Percentiles rank a stretch among this genome's conserved stretches.
Evolutionary conservation across 202 grass and related monocot genomes (phyloP).

Genomic region (Digitaria exilis): DNA sequence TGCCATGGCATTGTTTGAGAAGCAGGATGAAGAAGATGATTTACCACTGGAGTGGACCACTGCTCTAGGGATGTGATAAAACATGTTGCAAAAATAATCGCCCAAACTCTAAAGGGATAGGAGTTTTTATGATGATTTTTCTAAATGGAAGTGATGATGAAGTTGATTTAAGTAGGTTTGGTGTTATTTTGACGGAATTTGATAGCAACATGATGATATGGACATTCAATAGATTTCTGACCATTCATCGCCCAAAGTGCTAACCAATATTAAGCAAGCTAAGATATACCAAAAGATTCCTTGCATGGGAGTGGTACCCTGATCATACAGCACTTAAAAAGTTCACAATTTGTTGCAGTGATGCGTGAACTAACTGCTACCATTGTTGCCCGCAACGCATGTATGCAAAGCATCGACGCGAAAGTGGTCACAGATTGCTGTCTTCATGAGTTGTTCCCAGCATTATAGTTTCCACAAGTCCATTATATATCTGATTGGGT

Average conservation of each 20-base stretch:
- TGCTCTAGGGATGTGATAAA: neutral
- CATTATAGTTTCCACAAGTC: neutral
- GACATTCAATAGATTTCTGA: neutral
- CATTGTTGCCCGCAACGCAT: neutral
- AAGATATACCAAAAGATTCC: neutral
- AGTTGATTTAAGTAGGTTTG: fast-evolving
- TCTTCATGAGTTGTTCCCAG: neutral
- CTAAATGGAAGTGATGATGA: neutral
- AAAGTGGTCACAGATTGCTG: too few relatives aligned
- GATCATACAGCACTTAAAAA: too few relatives aligned
- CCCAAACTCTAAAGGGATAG: neutral
- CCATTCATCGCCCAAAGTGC: neutral
- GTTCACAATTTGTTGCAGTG: neutral
- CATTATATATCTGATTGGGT: neutral
- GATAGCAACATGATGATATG: neutral
- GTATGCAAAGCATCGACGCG: neutral
- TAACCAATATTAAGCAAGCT: neutral
- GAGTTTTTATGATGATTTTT: neutral
- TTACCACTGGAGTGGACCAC: neutral
- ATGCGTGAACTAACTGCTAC: neutral
- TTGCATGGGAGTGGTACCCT: too few relatives aligned
- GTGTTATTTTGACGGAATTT: neutral
- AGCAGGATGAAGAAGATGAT: neutral
- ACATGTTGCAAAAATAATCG: neutral
- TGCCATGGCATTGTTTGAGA: neutral